phyloP scores from a whole-genome alignment of 2,329 filamentous ascomycete genomes.

The Scedosporium dehoogii region DNA sequence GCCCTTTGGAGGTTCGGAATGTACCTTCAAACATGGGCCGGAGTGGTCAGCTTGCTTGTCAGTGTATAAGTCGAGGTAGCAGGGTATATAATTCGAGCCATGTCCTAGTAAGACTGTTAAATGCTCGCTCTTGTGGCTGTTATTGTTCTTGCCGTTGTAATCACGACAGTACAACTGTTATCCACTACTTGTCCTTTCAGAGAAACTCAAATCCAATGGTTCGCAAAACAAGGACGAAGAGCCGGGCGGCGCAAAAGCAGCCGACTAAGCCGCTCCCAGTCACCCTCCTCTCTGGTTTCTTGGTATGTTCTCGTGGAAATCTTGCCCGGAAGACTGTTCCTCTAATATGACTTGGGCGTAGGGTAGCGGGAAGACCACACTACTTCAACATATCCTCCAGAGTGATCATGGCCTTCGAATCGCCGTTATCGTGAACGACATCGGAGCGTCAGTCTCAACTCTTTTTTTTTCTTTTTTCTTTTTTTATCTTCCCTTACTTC shows the following conservation, averaged over 20 bases:
- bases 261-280: conserved; percentile 35
- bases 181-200: too few relatives aligned
- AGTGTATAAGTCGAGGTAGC: too few relatives aligned
- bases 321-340: not conserved
- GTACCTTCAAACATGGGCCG: not conserved
- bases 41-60: not conserved
- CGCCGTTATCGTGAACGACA: conserved; percentile 66
- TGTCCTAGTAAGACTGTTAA: too few relatives aligned
- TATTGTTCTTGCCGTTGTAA: not conserved
- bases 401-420: conserved; percentile 59
- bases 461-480: not conserved
- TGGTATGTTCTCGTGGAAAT: conserved; percentile 26
- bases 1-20: not conserved
- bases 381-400: conserved; percentile 58
- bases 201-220: not conserved
- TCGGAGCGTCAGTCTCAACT: conserved; percentile 38
- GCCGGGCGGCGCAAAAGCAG: not conserved
- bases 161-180: not conserved
- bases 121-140: not conserved
- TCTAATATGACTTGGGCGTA: conserved; percentile 16
- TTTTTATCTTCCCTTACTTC: too few relatives aligned
- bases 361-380: conserved; percentile 63
- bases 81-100: too few relatives aligned
- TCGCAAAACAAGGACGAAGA: not conserved
- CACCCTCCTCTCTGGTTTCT: conserved; percentile 50